Conservation (phyloP, 148 eudicot genomes). For the Linanthus parryae region DNA sequence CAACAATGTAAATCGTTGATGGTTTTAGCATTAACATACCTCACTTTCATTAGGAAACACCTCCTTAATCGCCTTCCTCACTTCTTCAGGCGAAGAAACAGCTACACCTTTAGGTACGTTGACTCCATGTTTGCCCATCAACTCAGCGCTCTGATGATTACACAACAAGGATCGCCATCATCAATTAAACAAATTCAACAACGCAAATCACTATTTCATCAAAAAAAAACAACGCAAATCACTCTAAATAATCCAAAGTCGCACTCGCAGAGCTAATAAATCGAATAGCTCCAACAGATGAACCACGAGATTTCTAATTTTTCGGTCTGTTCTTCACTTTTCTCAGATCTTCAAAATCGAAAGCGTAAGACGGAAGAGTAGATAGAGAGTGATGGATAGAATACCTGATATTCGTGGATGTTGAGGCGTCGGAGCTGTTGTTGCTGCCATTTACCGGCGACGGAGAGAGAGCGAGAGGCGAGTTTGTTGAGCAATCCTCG, state of each 20-base stretch:
- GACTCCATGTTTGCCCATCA: conserved; percentile 81
- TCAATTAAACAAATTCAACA: background rate
- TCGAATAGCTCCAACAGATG: too few relatives aligned
- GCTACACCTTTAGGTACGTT: conserved; percentile 95
- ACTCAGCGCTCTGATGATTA: conserved; percentile 74
- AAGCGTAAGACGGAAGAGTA: background rate
- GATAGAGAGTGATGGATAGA: too few relatives aligned
- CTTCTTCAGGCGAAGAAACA: conserved; percentile 56
- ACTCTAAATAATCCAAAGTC: too few relatives aligned
- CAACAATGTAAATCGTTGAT: too few relatives aligned
- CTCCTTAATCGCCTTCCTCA: conserved; percentile 52
- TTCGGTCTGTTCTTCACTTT: background rate
- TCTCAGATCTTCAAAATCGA: background rate
- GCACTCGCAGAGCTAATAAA: too few relatives aligned
- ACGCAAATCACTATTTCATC: too few relatives aligned
- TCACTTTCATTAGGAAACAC: conserved; percentile 72
- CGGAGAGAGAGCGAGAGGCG: conserved; percentile 48
- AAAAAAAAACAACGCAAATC: too few relatives aligned
- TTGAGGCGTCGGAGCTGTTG: conserved; percentile 98
- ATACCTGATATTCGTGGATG: conserved; percentile 98
- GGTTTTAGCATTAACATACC: too few relatives aligned
- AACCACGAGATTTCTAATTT: too few relatives aligned
- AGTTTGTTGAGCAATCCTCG: conserved; percentile 59
- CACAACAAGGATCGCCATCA: background rate
- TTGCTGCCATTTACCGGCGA: conserved; percentile 90